Percentiles rank a stretch among this genome's conserved stretches.
These are phyloP conservation scores for Penicillium mononematosum DNA, from an alignment of 495 filamentous ascomycete species.

Conservation along the genomic window DNA sequence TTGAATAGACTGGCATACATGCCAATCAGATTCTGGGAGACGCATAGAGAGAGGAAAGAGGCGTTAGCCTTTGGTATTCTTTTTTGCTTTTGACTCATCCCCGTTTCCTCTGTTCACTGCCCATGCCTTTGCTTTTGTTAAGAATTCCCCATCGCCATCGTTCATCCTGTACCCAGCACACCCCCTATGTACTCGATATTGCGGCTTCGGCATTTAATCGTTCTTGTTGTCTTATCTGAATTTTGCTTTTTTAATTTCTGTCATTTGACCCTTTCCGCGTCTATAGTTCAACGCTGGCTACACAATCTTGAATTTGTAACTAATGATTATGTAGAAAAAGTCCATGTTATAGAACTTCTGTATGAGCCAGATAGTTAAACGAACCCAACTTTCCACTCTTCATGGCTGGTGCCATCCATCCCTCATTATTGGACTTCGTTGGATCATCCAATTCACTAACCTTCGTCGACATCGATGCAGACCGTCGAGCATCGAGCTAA, in stretches of 20 bases:
- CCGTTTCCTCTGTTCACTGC: background rate
- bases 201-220: background rate
- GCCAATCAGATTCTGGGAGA: background rate
- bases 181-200: constrained; percentile 17
- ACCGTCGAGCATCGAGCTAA: background rate
- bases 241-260: background rate
- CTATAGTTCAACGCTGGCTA: background rate
- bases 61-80: background rate
- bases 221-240: background rate
- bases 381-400: background rate
- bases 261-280: background rate
- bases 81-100: background rate
- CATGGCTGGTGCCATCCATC: background rate
- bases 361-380: background rate
- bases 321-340: background rate
- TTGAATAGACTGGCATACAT: background rate
- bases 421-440: background rate
- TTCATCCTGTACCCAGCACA: constrained; percentile 19
- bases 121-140: constrained; percentile 1
- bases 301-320: background rate
- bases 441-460: background rate
- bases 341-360: background rate
- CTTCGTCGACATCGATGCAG: background rate
- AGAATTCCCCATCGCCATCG: constrained; percentile 29
- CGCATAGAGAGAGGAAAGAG: background rate